Evolutionary conservation across 345 rosid genomes (phyloP).

Genomic region (Laguncularia racemosa): DNA sequence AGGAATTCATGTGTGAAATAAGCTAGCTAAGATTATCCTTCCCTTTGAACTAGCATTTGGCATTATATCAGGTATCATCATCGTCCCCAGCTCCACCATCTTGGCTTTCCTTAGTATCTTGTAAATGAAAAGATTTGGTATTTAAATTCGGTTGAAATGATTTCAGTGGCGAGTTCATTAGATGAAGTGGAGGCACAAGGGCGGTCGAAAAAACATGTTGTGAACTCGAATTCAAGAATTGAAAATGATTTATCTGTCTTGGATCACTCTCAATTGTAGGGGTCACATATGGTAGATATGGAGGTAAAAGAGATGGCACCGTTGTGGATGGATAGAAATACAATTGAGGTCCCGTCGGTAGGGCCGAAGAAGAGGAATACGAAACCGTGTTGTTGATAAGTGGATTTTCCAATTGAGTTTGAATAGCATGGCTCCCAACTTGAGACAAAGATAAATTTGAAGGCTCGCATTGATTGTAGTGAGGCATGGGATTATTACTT

Average conservation of each 20-base stretch:
- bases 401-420: constrained; percentile 38
- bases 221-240: constrained; percentile 33
- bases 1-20: too few species aligned
- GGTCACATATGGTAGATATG: constrained; percentile 38
- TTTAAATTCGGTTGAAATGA: constrained; percentile 35
- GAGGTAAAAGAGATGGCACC: constrained; percentile 46
- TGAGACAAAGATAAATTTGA: constrained; percentile 62
- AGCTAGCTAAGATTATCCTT: too few species aligned
- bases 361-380: constrained; percentile 21
- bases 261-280: constrained; percentile 21
- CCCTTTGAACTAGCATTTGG: too few species aligned
- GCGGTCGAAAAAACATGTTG: constrained; percentile 27
- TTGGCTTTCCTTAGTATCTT: constrained; percentile 10
- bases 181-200: constrained; percentile 8
- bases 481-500: constrained; percentile 23
- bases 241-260: constrained; percentile 31
- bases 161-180: constrained; percentile 25
- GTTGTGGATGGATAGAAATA: constrained; percentile 56
- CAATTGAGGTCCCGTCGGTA: constrained; percentile 38
- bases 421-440: constrained; percentile 52
- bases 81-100: constrained; percentile 3
- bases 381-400: constrained; percentile 10
- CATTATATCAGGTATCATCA: neutral
- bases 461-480: constrained; percentile 54
- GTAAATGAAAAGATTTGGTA: constrained; percentile 25